These are phyloP conservation scores for Agrostemma githago DNA, from an alignment of 148 eudicot species.

Conservation along the genomic window DNA sequence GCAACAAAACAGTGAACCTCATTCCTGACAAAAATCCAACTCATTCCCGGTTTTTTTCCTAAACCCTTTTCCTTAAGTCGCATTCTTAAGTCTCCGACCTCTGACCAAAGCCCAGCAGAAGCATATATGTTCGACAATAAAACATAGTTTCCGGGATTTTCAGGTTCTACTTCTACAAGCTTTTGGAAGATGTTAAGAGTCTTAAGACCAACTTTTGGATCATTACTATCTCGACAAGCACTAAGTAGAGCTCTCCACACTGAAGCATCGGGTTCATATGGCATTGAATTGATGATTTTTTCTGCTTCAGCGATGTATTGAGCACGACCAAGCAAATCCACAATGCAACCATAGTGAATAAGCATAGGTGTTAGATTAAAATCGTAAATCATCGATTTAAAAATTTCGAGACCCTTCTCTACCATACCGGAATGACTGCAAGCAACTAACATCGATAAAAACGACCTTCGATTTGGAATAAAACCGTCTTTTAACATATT, in stretches of 20 bases:
- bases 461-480: conserved; percentile 38
- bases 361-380: conserved; percentile 35
- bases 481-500: conserved; percentile 35
- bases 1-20: conserved; percentile 34
- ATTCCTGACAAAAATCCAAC: conserved; percentile 42
- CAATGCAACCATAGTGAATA: conserved; percentile 45
- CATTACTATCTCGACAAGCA: conserved; percentile 34
- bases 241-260: conserved; percentile 45
- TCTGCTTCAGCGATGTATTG: conserved; percentile 39
- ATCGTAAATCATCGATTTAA: conserved; percentile 37
- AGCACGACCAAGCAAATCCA: conserved; percentile 45
- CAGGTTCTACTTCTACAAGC: conserved; percentile 48
- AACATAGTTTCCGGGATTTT: conserved; percentile 44
- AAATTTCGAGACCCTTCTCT: conserved; percentile 38
- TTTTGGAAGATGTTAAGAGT: conserved; percentile 21
- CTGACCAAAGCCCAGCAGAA: conserved; percentile 43
- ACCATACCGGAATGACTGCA: conserved; percentile 51
- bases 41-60: conserved; percentile 40
- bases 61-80: conserved; percentile 33
- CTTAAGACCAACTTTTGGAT: conserved; percentile 24
- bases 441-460: conserved; percentile 40
- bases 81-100: conserved; percentile 34
- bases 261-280: conserved; percentile 46
- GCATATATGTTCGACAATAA: conserved; percentile 44
- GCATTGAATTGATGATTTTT: conserved; percentile 37